Base-by-base conservation (phyloP, 768 basidiomycete species). In the Udeniomyces megalosporus region DNA sequence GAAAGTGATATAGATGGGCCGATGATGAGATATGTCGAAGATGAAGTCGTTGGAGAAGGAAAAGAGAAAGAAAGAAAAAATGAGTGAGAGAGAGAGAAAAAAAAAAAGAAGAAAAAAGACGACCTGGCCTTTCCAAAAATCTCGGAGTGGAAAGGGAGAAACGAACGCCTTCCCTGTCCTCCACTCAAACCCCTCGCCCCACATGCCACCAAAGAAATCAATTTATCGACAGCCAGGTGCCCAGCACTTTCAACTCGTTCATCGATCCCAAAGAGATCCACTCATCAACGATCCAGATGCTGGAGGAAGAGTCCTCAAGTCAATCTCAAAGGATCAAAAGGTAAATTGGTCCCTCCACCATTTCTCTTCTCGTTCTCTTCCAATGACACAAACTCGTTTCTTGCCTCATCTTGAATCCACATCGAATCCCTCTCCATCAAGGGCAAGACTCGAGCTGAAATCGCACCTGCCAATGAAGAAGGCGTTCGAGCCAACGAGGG, bases 241-340 rank as follows among this genome's bases (percentile, higher is more conserved):
- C 60, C 83, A 84, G 70, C 92, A 96, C 71, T 97, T 93, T 69
- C 92, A 96, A 76, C 86, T 99, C 44, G 92, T 99, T 24, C 90
- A 97, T 72, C 81, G 95, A 64, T 96, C 92, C 8, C 91, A 91
- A 70, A 78, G 93, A 48, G 95, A 97, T 75, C 95, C 95, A 2
- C 81, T 93, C 53, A 89, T 91, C 67, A 85, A 97, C 70, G 92
- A 97, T 69, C 82, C 88, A 2, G 87, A 90, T 62, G 88, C 89
- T 0, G 83, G 83, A 56, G 80, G 82, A 66, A 84, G 89, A 72
- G 91, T 99, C n/a, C 78, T 97, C 50, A 93, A 88, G 71, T 79
- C 82, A 7, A 78, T 97, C 71, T 71, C 72, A 11, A 72, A 75
- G 38, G 38, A 42, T 22, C 82, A 79, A 75, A 87, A 86, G 63